Evolutionary conservation across 208 protist genomes (phyloP), one percentile per base, ranked within the genome.

Genomic region (Crithidia fasciculata): DNA sequence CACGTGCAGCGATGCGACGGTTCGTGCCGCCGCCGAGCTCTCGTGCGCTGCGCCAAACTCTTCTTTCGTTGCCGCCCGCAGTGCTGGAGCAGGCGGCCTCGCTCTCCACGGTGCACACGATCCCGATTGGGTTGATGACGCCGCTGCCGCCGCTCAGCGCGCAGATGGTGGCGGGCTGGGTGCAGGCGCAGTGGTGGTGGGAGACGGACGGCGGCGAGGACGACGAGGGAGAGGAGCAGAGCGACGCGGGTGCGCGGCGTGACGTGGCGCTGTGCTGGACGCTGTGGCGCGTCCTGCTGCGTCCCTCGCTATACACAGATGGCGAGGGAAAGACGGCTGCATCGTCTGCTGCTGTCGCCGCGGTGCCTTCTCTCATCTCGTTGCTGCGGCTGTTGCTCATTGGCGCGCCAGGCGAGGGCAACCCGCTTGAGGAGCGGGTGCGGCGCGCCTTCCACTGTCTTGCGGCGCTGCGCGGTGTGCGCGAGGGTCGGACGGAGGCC

Each of bases 111-210:
- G 41, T 52, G 58, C 39, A 28, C 28, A 28, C 28, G 28, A 28
- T 28, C 28, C 28, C 28, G 28, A 28, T 28, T 28, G 28, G 28
- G 28, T 1, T 28, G 28, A 28, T 28, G 28, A 28, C 28, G 28
- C 28, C 28, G 28, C 28, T 28, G 28, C 28, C 28, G 28, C 28
- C 28, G 28, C 28, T 28, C 28, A 28, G 28, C 28, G 28, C 57
- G 43, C 57, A 65, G 45, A 72, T 78, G 59, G 12, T n/a, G 6
- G 28, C 43, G 39, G 66, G 50, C 16, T 78, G 74, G 74, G 16
- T 55, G 39, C 60, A 69, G 43, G 55, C 43, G 18, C 64, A 69
- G 60, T 78, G 74, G 74, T 78, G 74, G 74, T 78, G 74, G 74
- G 44, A 28, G 28, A 52, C 5, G 57, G 15, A 44, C 13, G 63